Conservation (phyloP, 805 yeast genomes). For the Candida pini region DNA sequence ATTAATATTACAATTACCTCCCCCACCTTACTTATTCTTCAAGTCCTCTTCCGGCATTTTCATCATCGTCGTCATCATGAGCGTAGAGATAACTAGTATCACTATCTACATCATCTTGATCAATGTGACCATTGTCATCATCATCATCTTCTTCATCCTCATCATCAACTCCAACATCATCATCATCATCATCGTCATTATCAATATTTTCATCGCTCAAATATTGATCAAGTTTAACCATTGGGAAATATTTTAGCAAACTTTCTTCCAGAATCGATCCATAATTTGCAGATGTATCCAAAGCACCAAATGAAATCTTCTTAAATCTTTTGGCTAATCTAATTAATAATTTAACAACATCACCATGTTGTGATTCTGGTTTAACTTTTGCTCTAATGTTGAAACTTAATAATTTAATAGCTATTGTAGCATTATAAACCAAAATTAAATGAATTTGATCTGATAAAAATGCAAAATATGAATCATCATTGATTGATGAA, state of each 20-base stretch:
- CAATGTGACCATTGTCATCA: constrained; percentile 1
- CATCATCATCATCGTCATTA: constrained; percentile 2
- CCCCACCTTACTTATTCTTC: neutral
- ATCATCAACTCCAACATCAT: neutral
- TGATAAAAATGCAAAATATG: constrained; percentile 62
- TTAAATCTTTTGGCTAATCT: constrained; percentile 12
- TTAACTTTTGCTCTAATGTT: constrained; percentile 4
- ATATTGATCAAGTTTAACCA: neutral
- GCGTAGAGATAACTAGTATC: neutral
- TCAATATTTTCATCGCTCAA: constrained; percentile 1
- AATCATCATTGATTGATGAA: constrained; percentile 35
- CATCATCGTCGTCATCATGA: constrained; percentile 3
- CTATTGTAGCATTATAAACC: constrained; percentile 35
- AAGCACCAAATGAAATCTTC: constrained; percentile 7
- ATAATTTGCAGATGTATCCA: constrained; percentile 8
- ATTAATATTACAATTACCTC: no score
- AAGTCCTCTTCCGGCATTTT: neutral
- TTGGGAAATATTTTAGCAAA: constrained; percentile 6
- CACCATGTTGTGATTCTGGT: constrained; percentile 1
- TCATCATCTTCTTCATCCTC: constrained; percentile 2
- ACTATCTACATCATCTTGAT: neutral
- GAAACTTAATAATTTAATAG: constrained; percentile 25
- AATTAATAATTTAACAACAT: constrained; percentile 6
- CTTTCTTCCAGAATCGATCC: constrained; percentile 4
- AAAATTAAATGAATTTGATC: constrained; percentile 61